A percentile compares a stretch with the other conserved stretches of the same genome.
Conservation (phyloP, 2,329 filamentous ascomycete genomes). For the Neofusicoccum parvum region DNA sequence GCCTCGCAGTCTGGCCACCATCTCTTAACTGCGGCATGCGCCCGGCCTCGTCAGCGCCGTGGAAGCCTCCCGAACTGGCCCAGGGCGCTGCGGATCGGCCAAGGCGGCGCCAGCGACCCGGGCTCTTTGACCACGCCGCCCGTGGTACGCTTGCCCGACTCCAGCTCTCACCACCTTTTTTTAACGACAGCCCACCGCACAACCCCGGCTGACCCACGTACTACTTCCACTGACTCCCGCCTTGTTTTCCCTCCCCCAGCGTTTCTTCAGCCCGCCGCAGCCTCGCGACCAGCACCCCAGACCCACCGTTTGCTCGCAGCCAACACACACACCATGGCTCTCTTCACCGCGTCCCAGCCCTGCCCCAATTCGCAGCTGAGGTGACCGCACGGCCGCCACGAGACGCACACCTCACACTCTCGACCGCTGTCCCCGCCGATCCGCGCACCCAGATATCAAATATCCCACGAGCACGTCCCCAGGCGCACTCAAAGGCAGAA, state of each 20-base stretch:
- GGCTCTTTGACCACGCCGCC: slow-evolving; percentile 15
- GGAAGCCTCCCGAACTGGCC: slow-evolving; percentile 7
- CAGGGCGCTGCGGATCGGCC: background rate
- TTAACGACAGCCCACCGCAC: slow-evolving; percentile 13
- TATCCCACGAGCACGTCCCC: background rate
- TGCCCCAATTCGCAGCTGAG: slow-evolving; percentile 8
- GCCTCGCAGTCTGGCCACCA: background rate
- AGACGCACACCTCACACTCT: background rate
- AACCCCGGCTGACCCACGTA: slow-evolving; percentile 9
- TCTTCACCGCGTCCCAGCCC: slow-evolving; percentile 11
- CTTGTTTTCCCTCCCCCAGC: slow-evolving; percentile 1
- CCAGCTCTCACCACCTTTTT: slow-evolving; percentile 19
- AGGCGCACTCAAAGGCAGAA: background rate
- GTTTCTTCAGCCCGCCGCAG: background rate
- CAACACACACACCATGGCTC: slow-evolving; percentile 12
- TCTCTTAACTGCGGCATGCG: background rate
- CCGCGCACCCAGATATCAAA: background rate
- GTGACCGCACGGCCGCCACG: background rate
- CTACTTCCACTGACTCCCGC: background rate
- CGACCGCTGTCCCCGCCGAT: background rate
- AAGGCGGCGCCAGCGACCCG: background rate
- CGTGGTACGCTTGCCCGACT: slow-evolving; percentile 14
- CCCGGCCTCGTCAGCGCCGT: background rate
- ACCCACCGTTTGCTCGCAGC: slow-evolving; percentile 5
- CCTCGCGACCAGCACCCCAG: background rate